Percentiles rank a stretch among this genome's conserved stretches.
These are phyloP conservation scores for Lentinula novae-zelandiae DNA, from an alignment of 1,284 basidiomycete species.

Conservation along the genomic window DNA sequence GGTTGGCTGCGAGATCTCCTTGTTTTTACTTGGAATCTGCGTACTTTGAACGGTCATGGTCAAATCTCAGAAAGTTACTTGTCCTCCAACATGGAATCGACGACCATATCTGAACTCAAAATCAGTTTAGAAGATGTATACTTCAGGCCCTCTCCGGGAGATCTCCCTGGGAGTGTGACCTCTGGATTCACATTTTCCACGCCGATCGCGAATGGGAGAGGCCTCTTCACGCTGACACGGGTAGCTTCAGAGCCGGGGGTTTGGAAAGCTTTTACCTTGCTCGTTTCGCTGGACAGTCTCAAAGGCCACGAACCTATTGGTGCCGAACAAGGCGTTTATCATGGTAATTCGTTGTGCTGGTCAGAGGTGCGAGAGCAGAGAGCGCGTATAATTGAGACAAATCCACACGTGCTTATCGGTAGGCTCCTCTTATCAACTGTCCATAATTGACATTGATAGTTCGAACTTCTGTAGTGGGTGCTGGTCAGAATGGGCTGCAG, in stretches of 20 bases:
- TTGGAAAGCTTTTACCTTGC: constrained; percentile 32
- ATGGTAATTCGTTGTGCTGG: constrained; percentile 29
- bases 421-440: neutral
- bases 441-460: neutral
- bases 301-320: constrained; percentile 32
- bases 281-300: constrained; percentile 26
- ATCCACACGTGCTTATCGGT: constrained; percentile 34
- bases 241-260: constrained; percentile 10
- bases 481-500: constrained; percentile 52
- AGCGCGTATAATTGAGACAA: constrained; percentile 22
- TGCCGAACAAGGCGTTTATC: constrained; percentile 27
- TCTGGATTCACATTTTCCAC: constrained; percentile 40
- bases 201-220: constrained; percentile 31
- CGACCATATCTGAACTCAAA: constrained; percentile 24
- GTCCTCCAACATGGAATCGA: constrained; percentile 16
- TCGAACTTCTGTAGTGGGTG: constrained; percentile 36
- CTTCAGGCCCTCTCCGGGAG: constrained; percentile 18
- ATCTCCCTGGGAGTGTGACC: constrained; percentile 22
- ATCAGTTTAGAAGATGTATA: constrained; percentile 23
- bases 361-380: constrained; percentile 21
- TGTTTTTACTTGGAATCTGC: constrained; percentile 32
- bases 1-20: constrained; percentile 36
- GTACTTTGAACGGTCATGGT: constrained; percentile 27
- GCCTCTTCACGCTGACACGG: constrained; percentile 31
- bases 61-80: constrained; percentile 28